Conservation (phyloP, 2,329 filamentous ascomycete species). For the Emmonsiellopsis sp. region DNA sequence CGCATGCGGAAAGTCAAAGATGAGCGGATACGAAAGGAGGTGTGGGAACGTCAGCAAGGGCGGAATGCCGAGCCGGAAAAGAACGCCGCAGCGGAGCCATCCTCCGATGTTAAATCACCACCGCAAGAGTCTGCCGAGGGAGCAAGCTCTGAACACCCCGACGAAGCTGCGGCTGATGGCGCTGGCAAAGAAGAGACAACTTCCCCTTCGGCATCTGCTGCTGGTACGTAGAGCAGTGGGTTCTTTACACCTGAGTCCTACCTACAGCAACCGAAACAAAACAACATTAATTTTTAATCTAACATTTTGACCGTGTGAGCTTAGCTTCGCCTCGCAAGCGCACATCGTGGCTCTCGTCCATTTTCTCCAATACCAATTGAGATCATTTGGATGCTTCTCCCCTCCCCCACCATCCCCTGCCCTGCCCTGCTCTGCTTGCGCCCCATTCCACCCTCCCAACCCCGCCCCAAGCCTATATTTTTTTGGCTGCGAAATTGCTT, state of each 20-base stretch:
- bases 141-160: background rate
- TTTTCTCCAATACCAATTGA: slow-evolving; percentile 18
- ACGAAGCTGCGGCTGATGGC: background rate
- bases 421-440: no score
- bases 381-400: background rate
- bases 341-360: slow-evolving; percentile 15
- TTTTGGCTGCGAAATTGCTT: background rate
- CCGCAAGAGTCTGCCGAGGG: background rate
- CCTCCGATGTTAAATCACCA: background rate
- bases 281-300: background rate
- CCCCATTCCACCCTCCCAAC: background rate
- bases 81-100: slow-evolving; percentile 15
- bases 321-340: slow-evolving; percentile 12
- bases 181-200: background rate
- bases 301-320: background rate
- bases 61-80: slow-evolving; percentile 42
- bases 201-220: slow-evolving; percentile 2
- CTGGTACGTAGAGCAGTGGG: slow-evolving; percentile 11
- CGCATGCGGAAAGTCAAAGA: slow-evolving; percentile 75
- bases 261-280: background rate
- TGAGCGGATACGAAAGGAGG: slow-evolving; percentile 73
- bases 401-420: background rate
- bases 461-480: background rate
- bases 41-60: slow-evolving; percentile 46
- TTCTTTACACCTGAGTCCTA: background rate